Conservation (phyloP, 148 eudicot species). For the Rhododendron molle region DNA sequence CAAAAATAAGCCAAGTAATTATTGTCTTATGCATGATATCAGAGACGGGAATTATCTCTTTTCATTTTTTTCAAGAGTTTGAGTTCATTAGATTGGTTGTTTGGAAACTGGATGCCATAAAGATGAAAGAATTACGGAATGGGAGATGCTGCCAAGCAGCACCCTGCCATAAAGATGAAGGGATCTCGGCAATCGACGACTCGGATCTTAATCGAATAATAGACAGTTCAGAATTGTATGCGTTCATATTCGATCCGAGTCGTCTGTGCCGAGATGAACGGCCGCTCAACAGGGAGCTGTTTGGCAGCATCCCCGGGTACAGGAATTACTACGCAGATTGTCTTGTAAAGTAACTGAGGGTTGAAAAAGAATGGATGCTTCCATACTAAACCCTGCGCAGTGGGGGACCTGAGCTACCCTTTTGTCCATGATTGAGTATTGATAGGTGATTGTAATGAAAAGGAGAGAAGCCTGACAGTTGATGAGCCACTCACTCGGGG, state of each 20-base stretch:
- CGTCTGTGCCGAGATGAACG: too few relatives aligned
- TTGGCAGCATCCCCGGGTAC: too few relatives aligned
- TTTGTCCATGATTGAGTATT: neutral
- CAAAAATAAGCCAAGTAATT: neutral
- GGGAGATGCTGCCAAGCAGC: too few relatives aligned
- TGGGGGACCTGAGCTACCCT: neutral
- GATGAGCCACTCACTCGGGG: conserved; percentile 72
- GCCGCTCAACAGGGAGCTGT: too few relatives aligned
- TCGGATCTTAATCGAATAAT: too few relatives aligned
- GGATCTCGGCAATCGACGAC: too few relatives aligned
- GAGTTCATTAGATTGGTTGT: neutral
- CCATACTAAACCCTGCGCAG: neutral
- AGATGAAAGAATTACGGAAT: neutral
- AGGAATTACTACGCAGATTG: neutral
- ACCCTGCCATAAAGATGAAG: too few relatives aligned
- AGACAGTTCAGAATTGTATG: too few relatives aligned
- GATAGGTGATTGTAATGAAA: neutral
- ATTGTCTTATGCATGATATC: neutral
- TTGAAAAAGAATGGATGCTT: neutral
- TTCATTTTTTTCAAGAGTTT: neutral
- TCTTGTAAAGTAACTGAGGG: neutral
- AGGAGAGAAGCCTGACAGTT: conserved; percentile 1
- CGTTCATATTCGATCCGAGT: too few relatives aligned
- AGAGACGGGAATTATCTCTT: neutral
- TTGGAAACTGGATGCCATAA: neutral